Conservation (phyloP, 2,329 filamentous ascomycete species). For the Epichloe gansuensis region DNA sequence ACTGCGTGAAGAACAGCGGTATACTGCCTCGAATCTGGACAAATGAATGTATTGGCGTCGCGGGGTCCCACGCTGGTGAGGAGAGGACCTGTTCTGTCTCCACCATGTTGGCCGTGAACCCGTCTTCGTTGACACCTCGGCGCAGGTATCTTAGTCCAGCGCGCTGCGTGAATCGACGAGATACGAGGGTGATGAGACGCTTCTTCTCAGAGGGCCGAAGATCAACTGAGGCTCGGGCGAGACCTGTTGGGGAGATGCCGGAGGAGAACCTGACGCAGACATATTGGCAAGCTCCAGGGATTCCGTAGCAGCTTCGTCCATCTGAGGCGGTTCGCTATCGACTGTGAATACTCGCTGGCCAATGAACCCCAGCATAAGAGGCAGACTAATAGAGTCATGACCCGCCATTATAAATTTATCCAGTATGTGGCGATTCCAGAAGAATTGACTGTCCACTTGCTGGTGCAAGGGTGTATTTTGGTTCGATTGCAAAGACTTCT, state of each 20-base stretch:
- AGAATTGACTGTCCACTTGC: conserved; percentile 66
- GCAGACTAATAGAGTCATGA: conserved; percentile 59
- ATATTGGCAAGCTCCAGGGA: conserved; percentile 34
- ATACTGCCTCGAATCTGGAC: conserved; percentile 84
- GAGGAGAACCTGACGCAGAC: conserved; percentile 16
- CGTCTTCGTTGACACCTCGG: conserved; percentile 81
- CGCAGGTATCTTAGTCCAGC: conserved; percentile 84
- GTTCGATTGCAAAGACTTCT: conserved; percentile 12
- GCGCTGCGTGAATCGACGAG: conserved; percentile 74
- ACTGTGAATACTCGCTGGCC: conserved; percentile 74
- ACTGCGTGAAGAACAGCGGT: conserved; percentile 89
- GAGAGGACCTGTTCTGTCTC: conserved; percentile 94
- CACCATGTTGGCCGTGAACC: conserved; percentile 77
- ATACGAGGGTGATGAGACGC: conserved; percentile 80
- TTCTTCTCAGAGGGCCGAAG: conserved; percentile 37
- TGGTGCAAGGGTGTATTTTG: conserved; percentile 47
- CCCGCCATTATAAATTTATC: conserved; percentile 63
- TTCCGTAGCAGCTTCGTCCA: conserved; percentile 33
- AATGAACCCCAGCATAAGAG: conserved; percentile 87
- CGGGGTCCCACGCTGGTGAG: conserved; percentile 49
- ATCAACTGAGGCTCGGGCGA: conserved; percentile 23
- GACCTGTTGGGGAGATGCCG: conserved; percentile 16
- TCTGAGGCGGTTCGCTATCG: conserved; percentile 46
- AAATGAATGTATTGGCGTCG: conserved; percentile 63
- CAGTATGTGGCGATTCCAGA: conserved; percentile 78